Conservation (phyloP, 768 basidiomycete species). For the Trametes punicea region DNA sequence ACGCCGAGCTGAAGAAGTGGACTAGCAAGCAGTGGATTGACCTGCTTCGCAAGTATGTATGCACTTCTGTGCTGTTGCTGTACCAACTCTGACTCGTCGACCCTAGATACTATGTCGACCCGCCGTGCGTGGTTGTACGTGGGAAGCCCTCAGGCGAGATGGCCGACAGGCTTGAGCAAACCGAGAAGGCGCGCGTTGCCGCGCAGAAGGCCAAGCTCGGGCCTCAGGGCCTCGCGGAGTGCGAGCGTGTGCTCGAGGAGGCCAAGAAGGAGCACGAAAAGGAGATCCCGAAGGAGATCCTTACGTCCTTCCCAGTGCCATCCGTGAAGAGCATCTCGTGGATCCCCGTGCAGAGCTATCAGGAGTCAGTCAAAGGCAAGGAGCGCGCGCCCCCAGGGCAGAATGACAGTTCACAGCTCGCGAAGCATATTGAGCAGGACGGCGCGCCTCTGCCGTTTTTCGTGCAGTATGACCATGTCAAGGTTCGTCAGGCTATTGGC, state of each 20-base stretch:
- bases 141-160: slow-evolving; percentile 88
- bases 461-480: slow-evolving; percentile 90
- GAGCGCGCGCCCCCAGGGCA: slow-evolving; percentile 27
- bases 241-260: slow-evolving; percentile 62
- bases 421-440: slow-evolving; percentile 64
- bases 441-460: slow-evolving; percentile 76
- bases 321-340: slow-evolving; percentile 88
- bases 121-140: slow-evolving; percentile 67
- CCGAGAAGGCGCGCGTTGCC: slow-evolving; percentile 75
- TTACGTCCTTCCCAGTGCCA: slow-evolving; percentile 87
- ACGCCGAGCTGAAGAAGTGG: slow-evolving; percentile 67
- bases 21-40: slow-evolving; percentile 70
- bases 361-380: slow-evolving; percentile 57
- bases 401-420: slow-evolving; percentile 42
- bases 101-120: slow-evolving; percentile 74
- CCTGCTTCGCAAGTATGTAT: slow-evolving; percentile 65
- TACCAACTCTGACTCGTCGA: neutral
- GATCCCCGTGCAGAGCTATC: slow-evolving; percentile 73
- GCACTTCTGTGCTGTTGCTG: neutral
- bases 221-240: slow-evolving; percentile 71
- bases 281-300: slow-evolving; percentile 76
- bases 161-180: slow-evolving; percentile 73
- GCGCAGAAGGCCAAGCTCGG: slow-evolving; percentile 71
- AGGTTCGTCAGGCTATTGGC: slow-evolving; percentile 43
- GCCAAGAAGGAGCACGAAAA: slow-evolving; percentile 86